These are phyloP conservation scores for Scopulariopsis brevicaulis DNA, from an alignment of 2,329 filamentous ascomycete species.

Conservation along the genomic window DNA sequence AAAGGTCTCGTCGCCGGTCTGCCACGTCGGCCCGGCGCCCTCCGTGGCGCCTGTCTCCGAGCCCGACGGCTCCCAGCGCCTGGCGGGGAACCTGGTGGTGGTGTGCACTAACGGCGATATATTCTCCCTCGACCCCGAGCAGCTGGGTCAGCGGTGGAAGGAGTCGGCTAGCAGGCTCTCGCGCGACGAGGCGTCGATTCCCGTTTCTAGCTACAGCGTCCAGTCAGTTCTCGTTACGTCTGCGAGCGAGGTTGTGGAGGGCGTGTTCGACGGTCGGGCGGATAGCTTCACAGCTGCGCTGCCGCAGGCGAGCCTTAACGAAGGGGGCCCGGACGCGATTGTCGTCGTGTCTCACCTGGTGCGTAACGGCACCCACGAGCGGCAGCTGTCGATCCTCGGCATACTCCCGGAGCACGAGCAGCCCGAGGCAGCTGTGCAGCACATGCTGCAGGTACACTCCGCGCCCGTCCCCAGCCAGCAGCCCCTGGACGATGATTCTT, in stretches of 20 bases:
- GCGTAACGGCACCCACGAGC: slow-evolving; percentile 10
- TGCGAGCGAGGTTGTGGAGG: slow-evolving; percentile 36
- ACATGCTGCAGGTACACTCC: slow-evolving; percentile 26
- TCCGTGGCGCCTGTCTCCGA: neutral
- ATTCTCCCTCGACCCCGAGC: slow-evolving; percentile 47
- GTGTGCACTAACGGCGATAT: slow-evolving; percentile 51
- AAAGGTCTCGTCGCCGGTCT: slow-evolving; percentile 6
- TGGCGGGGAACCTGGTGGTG: slow-evolving; percentile 29
- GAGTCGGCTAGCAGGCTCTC: slow-evolving; percentile 28
- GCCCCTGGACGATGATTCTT: slow-evolving; percentile 1
- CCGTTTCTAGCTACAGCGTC: slow-evolving; percentile 26
- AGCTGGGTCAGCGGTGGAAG: slow-evolving; percentile 33
- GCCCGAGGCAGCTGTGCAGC: slow-evolving; percentile 16
- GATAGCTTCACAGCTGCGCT: slow-evolving; percentile 19
- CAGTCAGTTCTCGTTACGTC: slow-evolving; percentile 35
- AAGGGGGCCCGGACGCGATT: slow-evolving; percentile 37
- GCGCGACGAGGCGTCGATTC: slow-evolving; percentile 24
- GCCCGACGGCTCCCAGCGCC: neutral
- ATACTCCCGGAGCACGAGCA: slow-evolving; percentile 8
- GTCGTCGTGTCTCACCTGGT: slow-evolving; percentile 20
- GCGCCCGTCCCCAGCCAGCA: slow-evolving; percentile 20
- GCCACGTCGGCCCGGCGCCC: slow-evolving; percentile 1
- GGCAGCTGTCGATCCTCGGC: slow-evolving; percentile 22
- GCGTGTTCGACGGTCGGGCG: slow-evolving; percentile 41
- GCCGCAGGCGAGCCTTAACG: slow-evolving; percentile 2